Base-by-base conservation (phyloP, 2,329 filamentous ascomycete genomes). In the Gremmenia infestans region DNA sequence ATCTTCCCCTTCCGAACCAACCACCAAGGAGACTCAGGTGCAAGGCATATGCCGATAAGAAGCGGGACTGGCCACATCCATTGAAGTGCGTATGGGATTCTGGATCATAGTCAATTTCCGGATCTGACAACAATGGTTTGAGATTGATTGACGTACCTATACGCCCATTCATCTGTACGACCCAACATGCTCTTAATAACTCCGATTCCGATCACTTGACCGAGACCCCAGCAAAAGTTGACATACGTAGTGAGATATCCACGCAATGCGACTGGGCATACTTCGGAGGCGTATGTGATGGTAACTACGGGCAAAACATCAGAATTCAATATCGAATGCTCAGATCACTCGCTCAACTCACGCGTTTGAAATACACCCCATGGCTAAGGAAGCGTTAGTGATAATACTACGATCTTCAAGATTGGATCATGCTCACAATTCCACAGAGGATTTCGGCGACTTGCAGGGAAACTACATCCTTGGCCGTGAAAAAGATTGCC, bases 241-340 rank as follows among this genome's bases (percentile, higher is more conserved):
- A 80, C 76, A 55, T 81, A 82, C 0, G 79, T 81, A 0, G 78
- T 81, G 39, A 81, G 70, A 60, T 81, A 81, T 14, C 77, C 78
- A 54, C 80, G 74, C 3, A 82, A 69, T 43, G 78, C 78, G n/a
- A 81, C 76, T 3, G 80, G 80, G 56, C 78, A 81, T 37, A 82
- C 79, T 66, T 82, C 80, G 32, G 76, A 77, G 8, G 70, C 70
- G 50, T 72, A 72, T 12, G 70, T 67, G 40, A 67, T 67, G 9
- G 68, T 71, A 5, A 71, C 61, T 64, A 46, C 3, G 53, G 25
- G 5, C 22, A 15, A 2, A 55, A 48, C 3, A 23, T 53, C 14
- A 63, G 25, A 45, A 54, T 23, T 28, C 5, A 7, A 42, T 39
- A 8, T 40, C 4, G 8, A 7, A 42, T 5, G 17, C n/a, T 23